Evolutionary conservation across 2,329 filamentous ascomycete species (phyloP).

Genomic region (Colletotrichum liriopes): DNA sequence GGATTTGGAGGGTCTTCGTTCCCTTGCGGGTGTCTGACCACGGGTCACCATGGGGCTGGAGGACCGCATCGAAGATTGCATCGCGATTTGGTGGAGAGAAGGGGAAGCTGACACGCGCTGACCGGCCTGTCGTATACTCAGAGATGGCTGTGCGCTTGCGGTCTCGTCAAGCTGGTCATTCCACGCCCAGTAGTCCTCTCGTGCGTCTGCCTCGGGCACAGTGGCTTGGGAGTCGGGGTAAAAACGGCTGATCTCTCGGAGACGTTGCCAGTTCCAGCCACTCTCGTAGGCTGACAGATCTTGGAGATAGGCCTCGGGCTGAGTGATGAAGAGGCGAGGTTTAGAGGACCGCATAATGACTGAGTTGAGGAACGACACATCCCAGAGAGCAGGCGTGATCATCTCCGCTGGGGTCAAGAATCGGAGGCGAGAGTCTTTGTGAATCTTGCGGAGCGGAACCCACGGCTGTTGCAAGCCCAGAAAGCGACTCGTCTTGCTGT

Average conservation of each 20-base stretch:
- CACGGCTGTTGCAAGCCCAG: slow-evolving; percentile 77
- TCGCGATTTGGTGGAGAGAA: slow-evolving; percentile 57
- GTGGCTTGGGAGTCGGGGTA: slow-evolving; percentile 58
- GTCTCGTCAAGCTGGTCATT: slow-evolving; percentile 75
- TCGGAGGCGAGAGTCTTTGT: slow-evolving; percentile 80
- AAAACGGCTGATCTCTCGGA: slow-evolving; percentile 74
- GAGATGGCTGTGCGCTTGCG: slow-evolving; percentile 61
- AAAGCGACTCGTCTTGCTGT: slow-evolving; percentile 60
- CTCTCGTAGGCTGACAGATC: slow-evolving; percentile 66
- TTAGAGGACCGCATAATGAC: slow-evolving; percentile 81
- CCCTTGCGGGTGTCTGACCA: slow-evolving; percentile 59
- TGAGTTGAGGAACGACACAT: slow-evolving; percentile 78
- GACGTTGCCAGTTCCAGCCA: slow-evolving; percentile 80
- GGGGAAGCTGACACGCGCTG: slow-evolving; percentile 61
- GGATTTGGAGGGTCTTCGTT: slow-evolving; percentile 61
- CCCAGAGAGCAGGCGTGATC: slow-evolving; percentile 81
- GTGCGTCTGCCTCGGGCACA: slow-evolving; percentile 73
- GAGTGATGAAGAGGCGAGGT: slow-evolving; percentile 82
- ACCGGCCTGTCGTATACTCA: slow-evolving; percentile 59
- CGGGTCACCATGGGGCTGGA: slow-evolving; percentile 55
- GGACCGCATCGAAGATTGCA: slow-evolving; percentile 55
- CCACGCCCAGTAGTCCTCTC: slow-evolving; percentile 79
- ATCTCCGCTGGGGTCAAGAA: slow-evolving; percentile 82
- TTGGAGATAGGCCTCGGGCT: slow-evolving; percentile 82
- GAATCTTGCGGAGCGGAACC: slow-evolving; percentile 83